These are phyloP conservation scores for Porodaedalea pini DNA, from an alignment of 1,284 basidiomycete species.

Conservation along the genomic window DNA sequence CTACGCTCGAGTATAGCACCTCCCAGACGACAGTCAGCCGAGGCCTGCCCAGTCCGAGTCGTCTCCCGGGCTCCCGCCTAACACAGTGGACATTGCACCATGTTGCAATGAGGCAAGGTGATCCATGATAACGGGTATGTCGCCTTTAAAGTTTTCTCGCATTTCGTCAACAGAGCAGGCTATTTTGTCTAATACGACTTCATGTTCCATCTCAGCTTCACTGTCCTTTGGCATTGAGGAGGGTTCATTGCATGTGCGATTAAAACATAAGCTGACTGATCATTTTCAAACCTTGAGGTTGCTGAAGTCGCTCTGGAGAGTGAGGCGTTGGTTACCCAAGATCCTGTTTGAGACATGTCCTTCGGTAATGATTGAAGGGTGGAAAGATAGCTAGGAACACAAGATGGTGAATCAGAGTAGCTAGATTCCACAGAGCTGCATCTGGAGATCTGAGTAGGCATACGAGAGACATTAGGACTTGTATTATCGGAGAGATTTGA, in stretches of 20 bases:
- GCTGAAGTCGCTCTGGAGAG: not conserved
- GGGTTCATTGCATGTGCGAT: not conserved
- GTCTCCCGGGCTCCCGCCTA: too few species aligned
- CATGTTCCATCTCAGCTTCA: not conserved
- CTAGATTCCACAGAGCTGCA: conserved; percentile 10
- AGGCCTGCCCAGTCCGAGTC: too few species aligned
- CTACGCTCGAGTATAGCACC: too few species aligned
- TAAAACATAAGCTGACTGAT: conserved; percentile 15
- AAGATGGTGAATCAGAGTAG: conserved; percentile 4
- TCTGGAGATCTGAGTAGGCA: conserved; percentile 8
- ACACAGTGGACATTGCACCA: not conserved
- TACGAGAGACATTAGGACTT: not conserved
- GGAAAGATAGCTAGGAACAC: conserved; percentile 1
- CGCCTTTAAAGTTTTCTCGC: not conserved
- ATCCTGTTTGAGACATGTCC: not conserved
- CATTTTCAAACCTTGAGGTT: conserved; percentile 7
- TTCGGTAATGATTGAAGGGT: conserved; percentile 7
- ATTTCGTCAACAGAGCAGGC: conserved; percentile 2
- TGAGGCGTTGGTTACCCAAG: not conserved
- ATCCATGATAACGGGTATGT: conserved; percentile 13
- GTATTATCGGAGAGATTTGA: too few species aligned
- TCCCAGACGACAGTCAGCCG: too few species aligned
- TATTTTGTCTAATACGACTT: not conserved
- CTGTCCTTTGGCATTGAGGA: not conserved
- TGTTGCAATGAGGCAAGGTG: conserved; percentile 1